Base-by-base conservation (phyloP, 257 asterid species). In the Nicotiana benthamiana region DNA sequence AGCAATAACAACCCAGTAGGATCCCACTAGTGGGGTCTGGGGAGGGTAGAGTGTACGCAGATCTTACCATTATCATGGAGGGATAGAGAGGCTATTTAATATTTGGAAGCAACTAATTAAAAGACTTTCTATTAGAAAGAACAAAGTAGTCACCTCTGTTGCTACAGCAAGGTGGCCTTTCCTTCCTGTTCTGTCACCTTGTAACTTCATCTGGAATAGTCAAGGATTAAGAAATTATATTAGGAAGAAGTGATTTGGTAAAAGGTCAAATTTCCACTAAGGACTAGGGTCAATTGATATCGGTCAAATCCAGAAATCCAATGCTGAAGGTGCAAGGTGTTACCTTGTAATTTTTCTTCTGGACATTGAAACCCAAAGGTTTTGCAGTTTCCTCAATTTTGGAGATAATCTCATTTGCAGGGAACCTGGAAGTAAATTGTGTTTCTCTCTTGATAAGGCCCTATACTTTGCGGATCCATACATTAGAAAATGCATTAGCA, bases 141-240 rank as follows among this genome's bases (percentile, higher is more conserved):
- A 82, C 10, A 52, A 40, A 82, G 66, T 80, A 53, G 59, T 60
- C 82, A 93, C 97, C 95, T 93, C 97, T 30, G 97, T 91, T 59
- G 96, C 95, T 54, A 93, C 92, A 80, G 97, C 86, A 54, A 93
- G 97, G 20, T 90, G 95, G 54, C 97, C 97, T 81, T 93, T 93
- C 70, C 97, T 88, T 82, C 97, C 97, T 4, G 91, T 90, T 84
- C 83, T 89, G 83, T 91, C 97, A 51, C 97, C 97, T 86, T 87
- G 88, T 83, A 90, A 81, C 87, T 87, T 93, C 95, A 93, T 93
- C 97, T 89, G 87, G 75, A 83, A 62, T 51, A 79, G 51, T 68
- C 17, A 54, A 43, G 51, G 51, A 56, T 9, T 52, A 66, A 78
- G 32, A 36, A 32, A 61, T 27, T 77, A 12, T 24, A 46, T 67